Conservation (phyloP, 2,329 filamentous ascomycete genomes). For the Kalmusia sp. region DNA sequence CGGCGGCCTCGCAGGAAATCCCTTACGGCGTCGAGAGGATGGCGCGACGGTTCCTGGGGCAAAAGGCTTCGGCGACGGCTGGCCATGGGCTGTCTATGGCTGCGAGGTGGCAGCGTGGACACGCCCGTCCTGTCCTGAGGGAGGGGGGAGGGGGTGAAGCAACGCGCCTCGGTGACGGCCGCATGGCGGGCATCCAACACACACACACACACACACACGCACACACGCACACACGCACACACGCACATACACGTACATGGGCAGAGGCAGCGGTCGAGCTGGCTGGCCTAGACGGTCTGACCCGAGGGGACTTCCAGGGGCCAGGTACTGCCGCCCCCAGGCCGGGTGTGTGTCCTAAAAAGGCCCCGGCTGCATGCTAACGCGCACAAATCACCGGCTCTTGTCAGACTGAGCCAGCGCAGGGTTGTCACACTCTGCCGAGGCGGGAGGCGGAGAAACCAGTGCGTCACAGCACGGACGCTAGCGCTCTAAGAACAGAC, state of each 20-base stretch:
- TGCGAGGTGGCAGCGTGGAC: background rate
- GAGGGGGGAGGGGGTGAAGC: background rate
- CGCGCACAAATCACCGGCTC: constrained; percentile 39
- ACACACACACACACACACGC: too few relatives aligned
- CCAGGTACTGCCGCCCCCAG: constrained; percentile 33
- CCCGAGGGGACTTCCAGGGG: constrained; percentile 29
- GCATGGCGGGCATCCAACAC: too few relatives aligned
- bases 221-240: too few relatives aligned
- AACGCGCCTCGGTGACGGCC: too few relatives aligned
- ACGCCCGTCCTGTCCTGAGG: constrained; percentile 2
- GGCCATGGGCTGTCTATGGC: too few relatives aligned
- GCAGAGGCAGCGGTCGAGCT: too few relatives aligned
- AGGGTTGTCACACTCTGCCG: constrained; percentile 39
- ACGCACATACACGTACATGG: too few relatives aligned
- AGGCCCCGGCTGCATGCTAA: constrained; percentile 32
- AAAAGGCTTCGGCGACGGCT: constrained; percentile 18
- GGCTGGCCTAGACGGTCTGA: constrained; percentile 15
- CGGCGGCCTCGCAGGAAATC: constrained; percentile 15
- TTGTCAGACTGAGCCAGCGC: constrained; percentile 36
- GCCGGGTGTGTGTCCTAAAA: constrained; percentile 29
- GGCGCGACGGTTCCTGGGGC: constrained; percentile 30
- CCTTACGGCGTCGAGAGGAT: constrained; percentile 29
- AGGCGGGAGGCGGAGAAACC: constrained; percentile 41
- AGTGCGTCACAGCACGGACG: constrained; percentile 40
- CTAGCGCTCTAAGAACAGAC: constrained; percentile 33